Percentiles rank a stretch among this genome's conserved stretches.
These are phyloP conservation scores for Erodium moschatum DNA, from an alignment of 441 rosid genomes.

Conservation along the genomic window DNA sequence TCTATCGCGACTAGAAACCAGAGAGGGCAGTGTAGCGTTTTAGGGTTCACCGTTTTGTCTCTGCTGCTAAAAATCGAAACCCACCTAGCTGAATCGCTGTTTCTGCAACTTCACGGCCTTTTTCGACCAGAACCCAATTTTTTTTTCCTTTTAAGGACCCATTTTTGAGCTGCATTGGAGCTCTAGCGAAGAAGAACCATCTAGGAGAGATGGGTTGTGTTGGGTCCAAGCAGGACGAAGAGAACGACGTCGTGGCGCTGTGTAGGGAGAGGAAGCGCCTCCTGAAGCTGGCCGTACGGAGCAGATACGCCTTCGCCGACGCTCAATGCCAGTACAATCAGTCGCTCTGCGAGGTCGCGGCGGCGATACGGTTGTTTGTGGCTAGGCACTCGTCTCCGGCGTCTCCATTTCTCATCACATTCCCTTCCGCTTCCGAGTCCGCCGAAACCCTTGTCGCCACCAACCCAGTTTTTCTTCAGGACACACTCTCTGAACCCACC, in stretches of 20 bases:
- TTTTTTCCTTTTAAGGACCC: no score
- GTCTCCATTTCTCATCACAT: constrained; percentile 41
- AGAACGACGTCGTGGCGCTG: constrained; percentile 32
- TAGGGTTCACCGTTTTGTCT: no score
- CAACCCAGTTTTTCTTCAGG: constrained; percentile 29
- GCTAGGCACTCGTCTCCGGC: constrained; percentile 37
- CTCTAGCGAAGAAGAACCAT: no score
- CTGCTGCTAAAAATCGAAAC: no score
- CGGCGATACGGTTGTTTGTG: constrained; percentile 41
- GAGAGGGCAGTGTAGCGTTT: no score
- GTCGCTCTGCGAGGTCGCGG: constrained; percentile 37
- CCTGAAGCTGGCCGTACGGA: constrained; percentile 37
- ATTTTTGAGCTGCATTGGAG: no score
- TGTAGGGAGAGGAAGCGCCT: constrained; percentile 44
- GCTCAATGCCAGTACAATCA: constrained; percentile 45
- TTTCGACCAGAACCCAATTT: no score
- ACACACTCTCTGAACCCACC: constrained; percentile 27
- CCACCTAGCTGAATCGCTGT: no score
- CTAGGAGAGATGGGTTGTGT: constrained; percentile 39
- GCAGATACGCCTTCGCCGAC: constrained; percentile 39
- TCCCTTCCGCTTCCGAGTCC: constrained; percentile 25
- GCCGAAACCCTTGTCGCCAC: constrained; percentile 8
- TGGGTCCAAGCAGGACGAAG: constrained; percentile 38
- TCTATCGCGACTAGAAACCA: no score
- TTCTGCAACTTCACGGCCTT: no score